Evolutionary conservation across 164 flowering plant genomes (phyloP).

Genomic region (Santalum album): DNA sequence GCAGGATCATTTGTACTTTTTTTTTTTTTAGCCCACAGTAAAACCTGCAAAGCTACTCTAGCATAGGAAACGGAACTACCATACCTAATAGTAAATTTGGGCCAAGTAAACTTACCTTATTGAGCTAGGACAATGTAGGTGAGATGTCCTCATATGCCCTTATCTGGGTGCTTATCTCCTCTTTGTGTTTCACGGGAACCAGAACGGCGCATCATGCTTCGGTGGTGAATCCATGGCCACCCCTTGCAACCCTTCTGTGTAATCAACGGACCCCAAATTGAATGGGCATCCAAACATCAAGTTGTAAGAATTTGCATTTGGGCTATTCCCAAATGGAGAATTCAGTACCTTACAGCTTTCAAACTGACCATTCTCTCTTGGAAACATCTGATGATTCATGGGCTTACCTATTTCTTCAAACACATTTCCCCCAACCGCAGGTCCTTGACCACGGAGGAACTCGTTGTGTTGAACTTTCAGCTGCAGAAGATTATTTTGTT

Average conservation of each 20-base stretch:
- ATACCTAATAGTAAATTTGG: too few species aligned
- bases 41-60: too few species aligned
- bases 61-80: too few species aligned
- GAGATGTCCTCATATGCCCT: too few species aligned
- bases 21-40: too few species aligned
- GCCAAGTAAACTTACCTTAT: too few species aligned
- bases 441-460: too few species aligned
- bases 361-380: slow-evolving; percentile 29
- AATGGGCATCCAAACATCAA: slow-evolving; percentile 45
- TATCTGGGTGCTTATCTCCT: too few species aligned
- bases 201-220: slow-evolving; percentile 37
- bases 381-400: slow-evolving; percentile 23
- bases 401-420: slow-evolving; percentile 23
- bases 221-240: slow-evolving; percentile 17
- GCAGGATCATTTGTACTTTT: too few species aligned
- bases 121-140: too few species aligned
- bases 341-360: slow-evolving; percentile 34
- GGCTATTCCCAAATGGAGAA: slow-evolving; percentile 23
- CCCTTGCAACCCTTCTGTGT: slow-evolving; percentile 6
- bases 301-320: slow-evolving; percentile 17
- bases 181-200: slow-evolving; percentile 39
- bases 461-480: too few species aligned
- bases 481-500: slow-evolving; percentile 19
- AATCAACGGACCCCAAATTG: slow-evolving; percentile 31
- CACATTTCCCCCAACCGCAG: slow-evolving; percentile 24